These are phyloP conservation scores for Suillus hirtellus DNA, from an alignment of 768 basidiomycete genomes.

Conservation along the genomic window DNA sequence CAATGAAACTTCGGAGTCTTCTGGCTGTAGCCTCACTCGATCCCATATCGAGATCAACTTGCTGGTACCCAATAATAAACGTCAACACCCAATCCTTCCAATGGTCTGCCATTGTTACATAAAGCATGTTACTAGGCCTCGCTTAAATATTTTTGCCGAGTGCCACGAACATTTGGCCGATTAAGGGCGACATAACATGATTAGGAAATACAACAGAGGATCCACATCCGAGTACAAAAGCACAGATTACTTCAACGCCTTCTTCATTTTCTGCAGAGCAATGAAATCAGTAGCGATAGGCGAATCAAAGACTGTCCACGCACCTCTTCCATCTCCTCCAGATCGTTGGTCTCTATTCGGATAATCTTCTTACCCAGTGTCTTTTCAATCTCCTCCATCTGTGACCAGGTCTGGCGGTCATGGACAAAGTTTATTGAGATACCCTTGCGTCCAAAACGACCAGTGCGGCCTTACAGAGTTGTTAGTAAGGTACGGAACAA, in stretches of 20 bases:
- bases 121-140: neutral
- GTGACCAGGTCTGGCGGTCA: constrained; percentile 80
- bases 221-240: neutral
- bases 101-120: neutral
- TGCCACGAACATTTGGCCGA: neutral
- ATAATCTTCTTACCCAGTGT: constrained; percentile 76
- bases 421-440: constrained; percentile 98
- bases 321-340: constrained; percentile 95
- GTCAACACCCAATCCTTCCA: neutral
- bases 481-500: constrained; percentile 6
- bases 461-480: constrained; percentile 81
- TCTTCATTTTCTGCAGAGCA: constrained; percentile 71
- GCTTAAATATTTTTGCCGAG: neutral
- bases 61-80: neutral
- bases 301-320: constrained; percentile 22
- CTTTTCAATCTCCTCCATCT: constrained; percentile 89
- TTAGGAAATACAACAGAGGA: constrained; percentile 3
- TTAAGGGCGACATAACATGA: neutral
- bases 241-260: constrained; percentile 59
- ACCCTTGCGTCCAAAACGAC: constrained; percentile 95
- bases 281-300: constrained; percentile 7
- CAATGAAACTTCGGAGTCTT: neutral
- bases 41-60: neutral
- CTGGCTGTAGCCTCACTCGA: neutral
- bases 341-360: constrained; percentile 83